Conservation (phyloP, 192 early-diverging fungal species). For the Thamnidium elegans region DNA sequence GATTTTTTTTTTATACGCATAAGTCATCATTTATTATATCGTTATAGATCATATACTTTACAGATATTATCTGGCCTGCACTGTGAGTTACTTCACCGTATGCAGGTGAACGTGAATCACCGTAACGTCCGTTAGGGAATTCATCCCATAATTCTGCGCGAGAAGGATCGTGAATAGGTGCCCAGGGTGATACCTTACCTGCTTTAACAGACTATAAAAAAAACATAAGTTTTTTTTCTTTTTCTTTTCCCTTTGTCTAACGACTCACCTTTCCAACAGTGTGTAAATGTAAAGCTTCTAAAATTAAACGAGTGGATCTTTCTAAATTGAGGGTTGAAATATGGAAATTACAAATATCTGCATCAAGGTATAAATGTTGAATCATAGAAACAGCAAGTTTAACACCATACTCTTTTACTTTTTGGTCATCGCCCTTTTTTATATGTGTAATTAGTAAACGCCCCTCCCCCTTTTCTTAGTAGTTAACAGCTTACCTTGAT, state of each 20-base stretch:
- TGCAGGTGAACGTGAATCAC: constrained; percentile 79
- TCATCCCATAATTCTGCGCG: constrained; percentile 84
- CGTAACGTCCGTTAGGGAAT: constrained; percentile 89
- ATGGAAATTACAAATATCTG: constrained; percentile 63
- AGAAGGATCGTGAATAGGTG: constrained; percentile 22
- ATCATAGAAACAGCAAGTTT: constrained; percentile 69
- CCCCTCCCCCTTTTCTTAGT: background rate
- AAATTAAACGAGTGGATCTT: constrained; percentile 68
- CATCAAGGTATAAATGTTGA: constrained; percentile 52
- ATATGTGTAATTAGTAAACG: too few species aligned
- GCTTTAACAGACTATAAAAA: background rate
- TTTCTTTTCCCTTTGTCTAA: constrained; percentile 1
- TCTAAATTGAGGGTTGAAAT: constrained; percentile 83
- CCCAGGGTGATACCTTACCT: constrained; percentile 38
- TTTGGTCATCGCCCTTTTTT: constrained; percentile 61
- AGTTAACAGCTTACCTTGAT: constrained; percentile 56
- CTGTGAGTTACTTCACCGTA: constrained; percentile 67
- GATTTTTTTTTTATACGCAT: background rate
- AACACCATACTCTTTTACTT: constrained; percentile 82
- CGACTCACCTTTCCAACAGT: background rate
- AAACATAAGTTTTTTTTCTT: background rate
- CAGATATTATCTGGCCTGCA: constrained; percentile 53
- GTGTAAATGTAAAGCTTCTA: constrained; percentile 65
- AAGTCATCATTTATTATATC: background rate
- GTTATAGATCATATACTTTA: constrained; percentile 5